Evolutionary conservation across 108 stramenopile genomes (phyloP).

Genomic region (Aureococcus anophagefferens): DNA sequence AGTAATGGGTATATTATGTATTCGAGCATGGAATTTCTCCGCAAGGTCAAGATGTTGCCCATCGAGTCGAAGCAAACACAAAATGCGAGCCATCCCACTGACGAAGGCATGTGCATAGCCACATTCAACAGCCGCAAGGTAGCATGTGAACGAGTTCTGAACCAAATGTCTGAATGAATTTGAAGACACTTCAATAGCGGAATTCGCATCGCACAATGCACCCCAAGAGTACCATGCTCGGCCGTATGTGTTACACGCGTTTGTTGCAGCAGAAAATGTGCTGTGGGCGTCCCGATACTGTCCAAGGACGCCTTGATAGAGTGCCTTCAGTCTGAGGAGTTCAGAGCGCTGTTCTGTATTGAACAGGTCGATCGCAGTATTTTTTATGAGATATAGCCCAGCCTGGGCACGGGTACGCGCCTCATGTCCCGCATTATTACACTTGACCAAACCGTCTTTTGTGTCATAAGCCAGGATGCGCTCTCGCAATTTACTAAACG

Average conservation of each 20-base stretch:
- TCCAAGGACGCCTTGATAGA: not conserved
- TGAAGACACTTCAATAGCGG: too few relatives aligned
- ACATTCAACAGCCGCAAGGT: too few relatives aligned
- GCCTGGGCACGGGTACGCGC: not conserved
- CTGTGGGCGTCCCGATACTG: not conserved
- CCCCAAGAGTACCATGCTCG: not conserved
- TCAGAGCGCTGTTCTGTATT: not conserved
- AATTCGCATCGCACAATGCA: not conserved
- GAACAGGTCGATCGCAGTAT: not conserved
- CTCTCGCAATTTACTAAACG: slow-evolving; percentile 79
- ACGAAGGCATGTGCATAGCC: too few relatives aligned
- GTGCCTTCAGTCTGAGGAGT: not conserved
- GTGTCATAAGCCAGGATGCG: slow-evolving; percentile 61
- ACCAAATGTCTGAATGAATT: too few relatives aligned
- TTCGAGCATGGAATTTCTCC: too few relatives aligned
- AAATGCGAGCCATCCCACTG: too few relatives aligned
- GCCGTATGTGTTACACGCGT: not conserved
- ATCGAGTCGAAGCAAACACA: too few relatives aligned
- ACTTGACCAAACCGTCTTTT: too few relatives aligned
- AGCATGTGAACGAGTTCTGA: too few relatives aligned
- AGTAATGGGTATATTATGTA: too few relatives aligned
- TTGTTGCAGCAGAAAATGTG: not conserved
- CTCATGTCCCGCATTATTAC: not conserved
- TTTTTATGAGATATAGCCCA: not conserved
- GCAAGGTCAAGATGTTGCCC: too few relatives aligned